Conservation (phyloP, 208 protist species). For the Leishmania amazonensis region DNA sequence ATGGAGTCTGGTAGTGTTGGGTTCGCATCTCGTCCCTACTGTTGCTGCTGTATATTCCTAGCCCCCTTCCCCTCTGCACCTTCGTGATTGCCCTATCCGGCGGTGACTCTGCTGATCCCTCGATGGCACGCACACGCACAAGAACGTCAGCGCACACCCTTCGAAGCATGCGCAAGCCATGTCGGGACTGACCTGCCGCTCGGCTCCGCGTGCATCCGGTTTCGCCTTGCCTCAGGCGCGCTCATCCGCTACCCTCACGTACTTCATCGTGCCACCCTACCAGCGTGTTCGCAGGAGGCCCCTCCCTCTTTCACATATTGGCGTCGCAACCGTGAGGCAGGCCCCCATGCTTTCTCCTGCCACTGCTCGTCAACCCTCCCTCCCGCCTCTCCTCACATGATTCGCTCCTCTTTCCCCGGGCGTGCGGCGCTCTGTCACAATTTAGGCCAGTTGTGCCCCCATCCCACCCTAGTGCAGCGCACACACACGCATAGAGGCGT, state of each 20-base stretch:
- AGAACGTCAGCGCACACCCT: not conserved
- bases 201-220: not conserved
- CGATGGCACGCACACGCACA: not conserved
- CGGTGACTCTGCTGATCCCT: not conserved
- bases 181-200: not conserved
- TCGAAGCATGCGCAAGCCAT: not conserved
- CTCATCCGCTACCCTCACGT: not conserved
- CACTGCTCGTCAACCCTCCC: not conserved
- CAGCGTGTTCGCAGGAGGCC: not conserved
- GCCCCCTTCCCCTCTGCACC: not conserved
- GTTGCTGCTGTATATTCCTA: not conserved
- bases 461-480: not conserved
- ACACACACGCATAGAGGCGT: not conserved
- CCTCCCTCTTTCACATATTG: not conserved
- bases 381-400: not conserved
- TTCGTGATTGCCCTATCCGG: not conserved
- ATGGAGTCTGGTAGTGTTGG: not conserved
- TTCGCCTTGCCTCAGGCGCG: not conserved
- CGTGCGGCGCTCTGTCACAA: not conserved
- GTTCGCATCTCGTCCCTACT: not conserved
- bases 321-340: not conserved
- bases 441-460: not conserved
- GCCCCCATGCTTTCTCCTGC: not conserved
- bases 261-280: not conserved
- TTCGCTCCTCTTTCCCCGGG: not conserved